Evolutionary conservation across 306 rosid genomes (phyloP).

Genomic region (Mucuna pruriens): DNA sequence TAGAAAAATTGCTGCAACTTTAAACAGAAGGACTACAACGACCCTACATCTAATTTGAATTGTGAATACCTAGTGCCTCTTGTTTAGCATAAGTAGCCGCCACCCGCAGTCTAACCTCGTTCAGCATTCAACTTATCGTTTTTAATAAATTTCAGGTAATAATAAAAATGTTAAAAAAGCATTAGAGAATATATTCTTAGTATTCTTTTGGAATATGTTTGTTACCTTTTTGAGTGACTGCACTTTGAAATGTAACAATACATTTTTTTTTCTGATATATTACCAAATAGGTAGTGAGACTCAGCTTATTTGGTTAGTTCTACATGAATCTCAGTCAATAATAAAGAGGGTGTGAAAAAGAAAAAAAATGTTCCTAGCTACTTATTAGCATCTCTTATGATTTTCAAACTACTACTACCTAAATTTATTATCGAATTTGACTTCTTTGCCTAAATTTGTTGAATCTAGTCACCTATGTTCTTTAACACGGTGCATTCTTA

Average conservation of each 20-base stretch:
- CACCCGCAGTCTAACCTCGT: background rate
- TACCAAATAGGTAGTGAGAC: background rate
- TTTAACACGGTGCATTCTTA: constrained; percentile 21
- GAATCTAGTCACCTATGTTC: constrained; percentile 42
- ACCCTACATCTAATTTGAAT: constrained; percentile 26
- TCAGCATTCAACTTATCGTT: background rate
- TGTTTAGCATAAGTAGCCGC: background rate
- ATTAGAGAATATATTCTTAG: too few species aligned
- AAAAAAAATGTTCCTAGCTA: background rate
- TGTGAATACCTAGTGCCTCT: background rate
- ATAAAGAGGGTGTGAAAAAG: background rate
- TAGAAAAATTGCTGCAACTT: background rate
- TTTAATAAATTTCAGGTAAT: too few species aligned
- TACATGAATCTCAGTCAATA: background rate
- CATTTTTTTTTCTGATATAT: background rate
- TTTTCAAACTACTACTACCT: constrained; percentile 28
- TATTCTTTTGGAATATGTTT: constrained; percentile 7
- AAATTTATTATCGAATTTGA: constrained; percentile 25
- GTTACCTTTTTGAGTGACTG: constrained; percentile 15
- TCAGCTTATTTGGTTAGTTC: background rate
- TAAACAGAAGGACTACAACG: background rate
- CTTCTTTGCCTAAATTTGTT: constrained; percentile 26
- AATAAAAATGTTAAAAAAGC: too few species aligned
- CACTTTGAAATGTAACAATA: background rate
- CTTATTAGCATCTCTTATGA: background rate